Percentiles rank a stretch among this genome's conserved stretches.
These are phyloP conservation scores for Zalaria obscura DNA, from an alignment of 2,329 filamentous ascomycete species.

Conservation along the genomic window DNA sequence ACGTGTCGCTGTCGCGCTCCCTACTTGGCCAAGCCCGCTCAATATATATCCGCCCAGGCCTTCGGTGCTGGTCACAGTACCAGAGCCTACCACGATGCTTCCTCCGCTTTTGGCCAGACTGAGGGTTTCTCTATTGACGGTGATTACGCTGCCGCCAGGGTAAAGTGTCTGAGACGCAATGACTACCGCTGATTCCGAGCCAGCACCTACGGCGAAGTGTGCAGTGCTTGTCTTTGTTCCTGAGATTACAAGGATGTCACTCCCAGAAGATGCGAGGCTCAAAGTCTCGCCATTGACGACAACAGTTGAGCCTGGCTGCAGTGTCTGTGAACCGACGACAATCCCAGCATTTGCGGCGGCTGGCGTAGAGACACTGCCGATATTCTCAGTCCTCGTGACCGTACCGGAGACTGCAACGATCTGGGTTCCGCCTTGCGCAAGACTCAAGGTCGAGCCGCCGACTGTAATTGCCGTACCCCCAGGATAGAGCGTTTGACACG, in stretches of 20 bases:
- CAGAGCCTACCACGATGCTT: background rate
- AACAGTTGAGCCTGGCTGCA: background rate
- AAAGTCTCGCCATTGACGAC: background rate
- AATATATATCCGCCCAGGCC: background rate
- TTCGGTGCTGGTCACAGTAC: background rate
- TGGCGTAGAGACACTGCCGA: background rate
- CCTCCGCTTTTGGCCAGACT: background rate
- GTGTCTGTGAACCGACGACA: constrained; percentile 1
- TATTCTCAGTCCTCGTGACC: background rate
- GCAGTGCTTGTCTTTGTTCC: background rate
- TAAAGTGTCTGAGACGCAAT: constrained; percentile 2
- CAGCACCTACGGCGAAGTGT: background rate
- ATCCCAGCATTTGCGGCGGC: background rate
- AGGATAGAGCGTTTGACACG: constrained; percentile 1
- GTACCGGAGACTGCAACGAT: background rate
- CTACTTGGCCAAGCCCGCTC: background rate
- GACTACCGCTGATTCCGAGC: background rate
- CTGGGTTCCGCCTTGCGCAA: background rate
- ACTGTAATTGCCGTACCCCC: constrained; percentile 14
- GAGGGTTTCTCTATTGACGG: constrained; percentile 11
- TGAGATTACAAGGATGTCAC: background rate
- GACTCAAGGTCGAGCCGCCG: constrained; percentile 7
- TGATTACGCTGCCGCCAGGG: constrained; percentile 12
- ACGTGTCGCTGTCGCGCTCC: background rate
- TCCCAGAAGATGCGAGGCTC: background rate